These are phyloP conservation scores for Tricholoma flavovirens DNA, from an alignment of 768 basidiomycete species.

Conservation along the genomic window DNA sequence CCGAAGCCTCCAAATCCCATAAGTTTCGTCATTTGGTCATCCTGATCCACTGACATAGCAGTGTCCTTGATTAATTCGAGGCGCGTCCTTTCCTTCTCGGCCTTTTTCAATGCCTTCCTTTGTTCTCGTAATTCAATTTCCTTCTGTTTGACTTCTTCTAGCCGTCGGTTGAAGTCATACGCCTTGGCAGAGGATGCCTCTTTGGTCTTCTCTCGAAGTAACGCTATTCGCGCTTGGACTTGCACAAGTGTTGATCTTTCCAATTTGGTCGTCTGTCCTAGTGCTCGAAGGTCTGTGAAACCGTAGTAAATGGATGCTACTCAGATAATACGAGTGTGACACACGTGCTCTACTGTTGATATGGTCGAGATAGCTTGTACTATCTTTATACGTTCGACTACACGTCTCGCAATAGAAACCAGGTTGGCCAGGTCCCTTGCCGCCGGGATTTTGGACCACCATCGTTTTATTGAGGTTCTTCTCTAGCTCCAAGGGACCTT, in stretches of 20 bases:
- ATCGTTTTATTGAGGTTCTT: slow-evolving; percentile 95
- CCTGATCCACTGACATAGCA: slow-evolving; percentile 34
- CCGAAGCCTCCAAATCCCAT: slow-evolving; percentile 96
- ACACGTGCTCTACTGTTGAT: slow-evolving; percentile 90
- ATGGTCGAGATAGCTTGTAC: slow-evolving; percentile 90
- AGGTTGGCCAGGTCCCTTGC: slow-evolving; percentile 82
- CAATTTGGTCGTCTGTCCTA: slow-evolving; percentile 96
- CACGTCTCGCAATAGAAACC: slow-evolving; percentile 95
- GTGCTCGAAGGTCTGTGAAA: slow-evolving; percentile 69
- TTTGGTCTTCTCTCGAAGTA: slow-evolving; percentile 81
- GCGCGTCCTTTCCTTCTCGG: slow-evolving; percentile 66
- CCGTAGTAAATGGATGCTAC: slow-evolving; percentile 2
- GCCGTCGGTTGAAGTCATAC: slow-evolving; percentile 91
- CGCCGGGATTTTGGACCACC: slow-evolving; percentile 82
- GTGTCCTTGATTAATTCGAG: slow-evolving; percentile 53
- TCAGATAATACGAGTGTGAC: slow-evolving; percentile 21
- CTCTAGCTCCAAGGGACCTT: slow-evolving; percentile 79
- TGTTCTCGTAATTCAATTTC: slow-evolving; percentile 63
- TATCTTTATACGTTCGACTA: slow-evolving; percentile 89
- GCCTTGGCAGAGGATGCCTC: slow-evolving; percentile 78
- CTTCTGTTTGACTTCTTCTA: slow-evolving; percentile 74
- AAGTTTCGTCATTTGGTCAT: slow-evolving; percentile 66
- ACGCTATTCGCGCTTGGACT: slow-evolving; percentile 86
- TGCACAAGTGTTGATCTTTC: slow-evolving; percentile 88
- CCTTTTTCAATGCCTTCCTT: slow-evolving; percentile 77